Evolutionary conservation across 305 asterid species (phyloP).

Genomic region (Ilex paraguariensis): DNA sequence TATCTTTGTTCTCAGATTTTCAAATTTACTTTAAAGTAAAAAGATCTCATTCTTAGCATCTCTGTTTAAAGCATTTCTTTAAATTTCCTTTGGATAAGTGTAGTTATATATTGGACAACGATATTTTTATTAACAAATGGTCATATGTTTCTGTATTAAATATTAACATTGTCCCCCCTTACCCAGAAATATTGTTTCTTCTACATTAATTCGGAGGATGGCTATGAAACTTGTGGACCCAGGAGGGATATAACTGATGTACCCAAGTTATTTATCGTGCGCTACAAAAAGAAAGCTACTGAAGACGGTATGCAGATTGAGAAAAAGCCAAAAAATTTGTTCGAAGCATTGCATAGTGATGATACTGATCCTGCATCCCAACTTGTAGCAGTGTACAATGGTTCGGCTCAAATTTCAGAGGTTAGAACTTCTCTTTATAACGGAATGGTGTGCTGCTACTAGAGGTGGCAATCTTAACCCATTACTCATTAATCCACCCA

Average conservation of each 20-base stretch:
- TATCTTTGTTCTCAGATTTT: too few relatives aligned
- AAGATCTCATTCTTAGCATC: too few relatives aligned
- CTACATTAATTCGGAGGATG: slow-evolving; percentile 77
- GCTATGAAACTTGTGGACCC: slow-evolving; percentile 90
- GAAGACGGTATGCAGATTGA: slow-evolving; percentile 31
- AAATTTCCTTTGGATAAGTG: too few relatives aligned
- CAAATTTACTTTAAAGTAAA: too few relatives aligned
- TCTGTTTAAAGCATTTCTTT: too few relatives aligned
- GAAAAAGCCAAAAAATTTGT: slow-evolving; percentile 42
- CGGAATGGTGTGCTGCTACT: slow-evolving; percentile 4
- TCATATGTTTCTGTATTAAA: slow-evolving; percentile 10
- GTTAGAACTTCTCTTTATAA: slow-evolving; percentile 27
- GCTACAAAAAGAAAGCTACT: slow-evolving; percentile 62
- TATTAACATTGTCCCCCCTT: slow-evolving; percentile 18
- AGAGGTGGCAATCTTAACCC: too few relatives aligned
- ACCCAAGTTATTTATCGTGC: slow-evolving; percentile 68
- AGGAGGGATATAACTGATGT: slow-evolving; percentile 61
- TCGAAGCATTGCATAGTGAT: slow-evolving; percentile 47
- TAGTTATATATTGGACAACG: too few relatives aligned
- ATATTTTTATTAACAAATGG: too few relatives aligned
- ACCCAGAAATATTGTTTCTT: slow-evolving; percentile 87
- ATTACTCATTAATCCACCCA: too few relatives aligned
- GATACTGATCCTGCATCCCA: slow-evolving; percentile 84
- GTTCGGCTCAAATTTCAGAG: slow-evolving; percentile 69
- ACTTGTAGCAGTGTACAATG: slow-evolving; percentile 93